Evolutionary conservation across 2,329 filamentous ascomycete genomes (phyloP).

Genomic region (Fusarium robinianum): DNA sequence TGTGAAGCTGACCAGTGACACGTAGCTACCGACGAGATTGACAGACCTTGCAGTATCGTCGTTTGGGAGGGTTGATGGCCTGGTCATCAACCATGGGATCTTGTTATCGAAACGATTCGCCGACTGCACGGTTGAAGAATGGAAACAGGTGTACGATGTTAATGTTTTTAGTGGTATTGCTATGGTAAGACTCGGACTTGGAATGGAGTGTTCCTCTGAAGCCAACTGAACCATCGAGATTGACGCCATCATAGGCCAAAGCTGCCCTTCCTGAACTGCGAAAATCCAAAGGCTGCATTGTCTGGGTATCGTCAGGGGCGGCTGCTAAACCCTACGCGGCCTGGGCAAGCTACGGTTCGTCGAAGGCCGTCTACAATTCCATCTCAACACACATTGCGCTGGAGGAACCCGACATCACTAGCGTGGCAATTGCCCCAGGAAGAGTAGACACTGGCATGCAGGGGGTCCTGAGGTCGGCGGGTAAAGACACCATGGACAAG

Average conservation of each 20-base stretch:
- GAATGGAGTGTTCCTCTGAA: too few relatives aligned
- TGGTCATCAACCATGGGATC: constrained; percentile 87
- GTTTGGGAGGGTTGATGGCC: constrained; percentile 76
- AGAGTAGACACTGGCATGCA: constrained; percentile 93
- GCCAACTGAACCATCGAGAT: constrained; percentile 14
- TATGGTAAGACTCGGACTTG: constrained; percentile 59
- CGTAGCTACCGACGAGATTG: constrained; percentile 61
- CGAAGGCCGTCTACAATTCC: constrained; percentile 84
- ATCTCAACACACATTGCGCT: constrained; percentile 71
- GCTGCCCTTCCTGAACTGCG: constrained; percentile 72
- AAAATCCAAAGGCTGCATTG: constrained; percentile 68
- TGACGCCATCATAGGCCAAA: constrained; percentile 60
- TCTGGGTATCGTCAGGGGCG: constrained; percentile 83
- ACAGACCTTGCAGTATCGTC: constrained; percentile 66
- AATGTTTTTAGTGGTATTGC: constrained; percentile 86
- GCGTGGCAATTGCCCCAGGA: constrained; percentile 75
- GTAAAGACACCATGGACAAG: constrained; percentile 54
- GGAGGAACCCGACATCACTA: constrained; percentile 78
- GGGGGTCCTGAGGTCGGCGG: constrained; percentile 70
- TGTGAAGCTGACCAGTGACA: neutral
- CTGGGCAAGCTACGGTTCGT: constrained; percentile 82
- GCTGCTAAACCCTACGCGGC: constrained; percentile 66
- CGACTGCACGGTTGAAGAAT: constrained; percentile 71
- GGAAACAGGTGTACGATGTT: constrained; percentile 75
- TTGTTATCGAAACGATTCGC: constrained; percentile 76